Conservation (phyloP, 257 asterid genomes). For the Jaltomata sinuosa region DNA sequence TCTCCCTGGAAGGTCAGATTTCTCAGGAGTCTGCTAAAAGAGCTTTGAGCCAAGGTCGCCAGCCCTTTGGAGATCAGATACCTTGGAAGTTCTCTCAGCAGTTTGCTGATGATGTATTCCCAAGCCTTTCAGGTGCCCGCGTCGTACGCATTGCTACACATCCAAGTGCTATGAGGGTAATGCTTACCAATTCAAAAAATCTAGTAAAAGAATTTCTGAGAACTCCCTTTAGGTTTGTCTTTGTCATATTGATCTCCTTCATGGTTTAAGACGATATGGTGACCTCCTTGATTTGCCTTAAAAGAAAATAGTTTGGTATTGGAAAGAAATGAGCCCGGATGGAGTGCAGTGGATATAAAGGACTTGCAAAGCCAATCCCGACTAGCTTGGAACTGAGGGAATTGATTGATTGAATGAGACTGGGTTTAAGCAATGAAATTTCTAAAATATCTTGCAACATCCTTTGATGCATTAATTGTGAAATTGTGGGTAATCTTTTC, state of each 20-base stretch:
- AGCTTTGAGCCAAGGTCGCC: conserved; percentile 61
- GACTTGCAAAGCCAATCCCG: not conserved
- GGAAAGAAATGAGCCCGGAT: not conserved
- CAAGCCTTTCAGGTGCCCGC: conserved; percentile 94
- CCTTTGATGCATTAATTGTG: not conserved
- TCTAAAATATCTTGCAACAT: not conserved
- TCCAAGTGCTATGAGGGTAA: conserved; percentile 95
- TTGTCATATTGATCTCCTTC: not conserved
- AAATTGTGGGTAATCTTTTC: not conserved
- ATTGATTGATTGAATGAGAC: not conserved
- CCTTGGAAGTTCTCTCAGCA: conserved; percentile 93
- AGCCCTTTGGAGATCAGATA: conserved; percentile 87
- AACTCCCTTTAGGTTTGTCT: not conserved
- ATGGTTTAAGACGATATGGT: not conserved
- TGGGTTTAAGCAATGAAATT: not conserved
- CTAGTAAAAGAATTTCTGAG: not conserved
- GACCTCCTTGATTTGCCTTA: not conserved
- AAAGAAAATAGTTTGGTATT: not conserved
- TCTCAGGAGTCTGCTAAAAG: conserved; percentile 62
- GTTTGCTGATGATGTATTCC: conserved; percentile 62
- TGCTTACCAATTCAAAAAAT: not conserved
- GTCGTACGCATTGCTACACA: conserved; percentile 97
- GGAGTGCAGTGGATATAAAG: not conserved
- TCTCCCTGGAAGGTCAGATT: conserved; percentile 86
- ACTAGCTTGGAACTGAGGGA: not conserved